Percentiles rank a stretch among this genome's conserved stretches.
Evolutionary conservation across 2,329 filamentous ascomycete genomes (phyloP).

Genomic region (Pestalotiopsis sp.): DNA sequence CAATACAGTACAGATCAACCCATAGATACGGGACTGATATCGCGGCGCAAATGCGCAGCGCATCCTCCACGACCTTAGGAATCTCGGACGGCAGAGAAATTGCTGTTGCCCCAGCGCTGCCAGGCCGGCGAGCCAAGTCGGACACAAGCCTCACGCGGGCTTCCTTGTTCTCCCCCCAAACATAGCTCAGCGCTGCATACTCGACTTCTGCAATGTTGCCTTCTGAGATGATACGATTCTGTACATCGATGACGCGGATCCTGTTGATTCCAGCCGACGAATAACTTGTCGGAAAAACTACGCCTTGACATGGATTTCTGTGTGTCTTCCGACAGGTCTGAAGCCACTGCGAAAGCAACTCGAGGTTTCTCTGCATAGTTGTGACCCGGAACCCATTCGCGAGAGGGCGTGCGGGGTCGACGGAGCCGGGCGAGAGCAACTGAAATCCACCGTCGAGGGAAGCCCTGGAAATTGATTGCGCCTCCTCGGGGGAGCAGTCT

Average conservation of each 20-base stretch:
- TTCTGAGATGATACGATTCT: not conserved
- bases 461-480: not conserved
- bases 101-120: not conserved
- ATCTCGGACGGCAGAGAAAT: not conserved
- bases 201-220: not conserved
- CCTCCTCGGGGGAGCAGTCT: not conserved
- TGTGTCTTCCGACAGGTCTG: not conserved
- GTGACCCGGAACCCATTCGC: not conserved
- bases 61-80: not conserved
- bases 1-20: constrained; percentile 5
- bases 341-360: not conserved
- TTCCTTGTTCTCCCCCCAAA: not conserved
- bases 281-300: not conserved
- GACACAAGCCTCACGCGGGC: not conserved
- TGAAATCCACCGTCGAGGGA: not conserved
- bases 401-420: constrained; percentile 4
- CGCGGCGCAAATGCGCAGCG: not conserved
- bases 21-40: not conserved
- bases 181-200: constrained; percentile 8
- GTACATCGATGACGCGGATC: not conserved
- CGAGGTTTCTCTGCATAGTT: not conserved
- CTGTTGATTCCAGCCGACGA: not conserved
- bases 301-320: not conserved
- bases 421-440: constrained; percentile 4
- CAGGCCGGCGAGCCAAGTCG: not conserved